Conservation (phyloP, 495 filamentous ascomycete species). For the Aspergillus bertholletiae region DNA sequence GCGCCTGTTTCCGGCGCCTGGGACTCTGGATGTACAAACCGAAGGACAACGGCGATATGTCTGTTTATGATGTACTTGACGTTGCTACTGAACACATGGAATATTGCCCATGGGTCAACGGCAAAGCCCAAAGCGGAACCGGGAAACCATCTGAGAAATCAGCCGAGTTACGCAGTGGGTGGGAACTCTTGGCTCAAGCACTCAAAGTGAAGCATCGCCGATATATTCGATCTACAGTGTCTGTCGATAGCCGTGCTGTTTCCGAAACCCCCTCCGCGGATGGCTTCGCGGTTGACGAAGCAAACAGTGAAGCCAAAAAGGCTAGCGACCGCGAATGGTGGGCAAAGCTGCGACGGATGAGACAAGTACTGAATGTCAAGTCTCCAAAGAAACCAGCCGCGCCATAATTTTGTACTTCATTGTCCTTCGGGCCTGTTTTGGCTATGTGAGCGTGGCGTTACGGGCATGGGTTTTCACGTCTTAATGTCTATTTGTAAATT, state of each 20-base stretch:
- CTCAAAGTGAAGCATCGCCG: slow-evolving; percentile 39
- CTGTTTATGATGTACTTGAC: slow-evolving; percentile 61
- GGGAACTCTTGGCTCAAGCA: slow-evolving; percentile 42
- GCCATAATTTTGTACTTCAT: slow-evolving; percentile 9
- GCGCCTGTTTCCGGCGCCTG: slow-evolving; percentile 80
- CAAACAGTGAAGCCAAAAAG: slow-evolving; percentile 33
- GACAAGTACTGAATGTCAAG: slow-evolving; percentile 44
- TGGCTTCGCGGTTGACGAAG: slow-evolving; percentile 20
- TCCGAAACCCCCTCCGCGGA: slow-evolving; percentile 23
- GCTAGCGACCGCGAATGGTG: slow-evolving; percentile 49
- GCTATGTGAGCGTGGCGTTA: slow-evolving; percentile 16
- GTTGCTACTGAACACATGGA: slow-evolving; percentile 68
- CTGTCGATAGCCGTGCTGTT: slow-evolving; percentile 22
- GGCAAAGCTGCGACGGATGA: slow-evolving; percentile 47
- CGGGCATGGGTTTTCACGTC: neutral
- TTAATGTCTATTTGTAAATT: neutral
- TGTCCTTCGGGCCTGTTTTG: slow-evolving; percentile 10
- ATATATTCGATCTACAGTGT: slow-evolving; percentile 25
- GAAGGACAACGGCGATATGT: slow-evolving; percentile 49
- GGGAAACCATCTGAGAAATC: slow-evolving; percentile 29
- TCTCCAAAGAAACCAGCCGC: slow-evolving; percentile 26
- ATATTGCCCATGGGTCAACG: slow-evolving; percentile 77
- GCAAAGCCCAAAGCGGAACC: slow-evolving; percentile 51
- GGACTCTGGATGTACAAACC: slow-evolving; percentile 92
- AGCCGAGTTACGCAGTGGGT: slow-evolving; percentile 38